These are phyloP conservation scores for Podospora pseudoanserina DNA, from an alignment of 495 filamentous ascomycete species.

Conservation along the genomic window DNA sequence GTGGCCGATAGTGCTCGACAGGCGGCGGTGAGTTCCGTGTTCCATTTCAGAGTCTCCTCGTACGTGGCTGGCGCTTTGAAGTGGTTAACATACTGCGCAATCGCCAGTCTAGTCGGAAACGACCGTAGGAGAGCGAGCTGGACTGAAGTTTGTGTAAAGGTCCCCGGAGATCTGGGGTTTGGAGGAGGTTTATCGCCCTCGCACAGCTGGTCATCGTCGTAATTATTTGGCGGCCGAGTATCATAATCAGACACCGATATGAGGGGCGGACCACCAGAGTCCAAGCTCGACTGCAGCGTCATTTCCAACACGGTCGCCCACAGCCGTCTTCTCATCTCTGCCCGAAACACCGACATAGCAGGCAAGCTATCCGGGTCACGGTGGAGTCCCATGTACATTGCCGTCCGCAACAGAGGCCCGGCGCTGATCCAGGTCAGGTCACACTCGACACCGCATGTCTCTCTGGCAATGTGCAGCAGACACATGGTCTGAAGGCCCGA, in stretches of 20 bases:
- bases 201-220: constrained; percentile 43
- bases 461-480: constrained; percentile 57
- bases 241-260: constrained; percentile 56
- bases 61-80: constrained; percentile 31
- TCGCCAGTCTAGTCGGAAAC: constrained; percentile 34
- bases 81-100: constrained; percentile 38
- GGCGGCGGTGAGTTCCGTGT: constrained; percentile 34
- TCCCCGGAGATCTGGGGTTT: constrained; percentile 18
- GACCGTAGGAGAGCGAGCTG: constrained; percentile 37
- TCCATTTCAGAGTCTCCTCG: constrained; percentile 38
- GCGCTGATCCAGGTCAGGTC: constrained; percentile 59
- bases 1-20: constrained; percentile 32
- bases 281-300: constrained; percentile 56
- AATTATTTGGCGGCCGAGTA: constrained; percentile 52
- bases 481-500: constrained; percentile 56
- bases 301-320: constrained; percentile 67
- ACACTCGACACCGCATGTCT: constrained; percentile 51
- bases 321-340: constrained; percentile 65
- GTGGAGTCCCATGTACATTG: constrained; percentile 61
- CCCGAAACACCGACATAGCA: constrained; percentile 43
- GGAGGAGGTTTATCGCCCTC: constrained; percentile 25
- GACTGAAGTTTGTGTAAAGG: constrained; percentile 41
- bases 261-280: constrained; percentile 56
- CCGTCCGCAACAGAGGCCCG: constrained; percentile 54
- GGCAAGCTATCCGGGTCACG: constrained; percentile 49